Percentiles rank a stretch among this genome's conserved stretches.
These are phyloP conservation scores for Aureobasidium sp. DNA, from an alignment of 2,329 filamentous ascomycete species.

Conservation along the genomic window DNA sequence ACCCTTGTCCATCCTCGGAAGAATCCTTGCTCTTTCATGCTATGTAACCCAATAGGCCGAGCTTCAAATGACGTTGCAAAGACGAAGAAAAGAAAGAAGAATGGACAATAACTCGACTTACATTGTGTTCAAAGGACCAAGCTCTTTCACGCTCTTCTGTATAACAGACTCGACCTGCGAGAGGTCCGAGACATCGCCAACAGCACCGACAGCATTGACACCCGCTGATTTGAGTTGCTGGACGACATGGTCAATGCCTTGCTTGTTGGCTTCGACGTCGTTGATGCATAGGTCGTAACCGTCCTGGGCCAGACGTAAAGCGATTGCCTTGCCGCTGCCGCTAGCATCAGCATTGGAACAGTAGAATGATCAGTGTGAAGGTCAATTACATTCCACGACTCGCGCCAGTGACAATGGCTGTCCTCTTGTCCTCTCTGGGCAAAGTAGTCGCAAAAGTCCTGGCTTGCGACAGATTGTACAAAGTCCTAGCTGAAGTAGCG, in stretches of 20 bases:
- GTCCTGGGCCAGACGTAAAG: slow-evolving; percentile 53
- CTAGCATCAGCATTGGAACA: neutral
- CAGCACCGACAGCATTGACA: slow-evolving; percentile 44
- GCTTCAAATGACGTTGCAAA: neutral
- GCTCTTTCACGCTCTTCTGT: slow-evolving; percentile 40
- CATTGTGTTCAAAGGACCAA: slow-evolving; percentile 47
- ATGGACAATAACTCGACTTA: slow-evolving; percentile 6
- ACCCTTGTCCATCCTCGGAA: neutral
- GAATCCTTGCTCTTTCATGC: neutral
- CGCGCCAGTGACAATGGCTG: slow-evolving; percentile 29
- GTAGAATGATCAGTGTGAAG: neutral
- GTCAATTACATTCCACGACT: slow-evolving; percentile 24
- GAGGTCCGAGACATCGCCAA: slow-evolving; percentile 53
- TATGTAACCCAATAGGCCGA: neutral
- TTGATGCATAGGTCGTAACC: slow-evolving; percentile 60
- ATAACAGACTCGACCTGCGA: slow-evolving; percentile 46
- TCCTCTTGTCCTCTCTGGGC: slow-evolving; percentile 12
- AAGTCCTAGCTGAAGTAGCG: neutral
- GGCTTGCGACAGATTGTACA: neutral
- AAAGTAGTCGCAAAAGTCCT: slow-evolving; percentile 11
- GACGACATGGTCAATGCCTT: slow-evolving; percentile 44
- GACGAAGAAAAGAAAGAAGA: too few species aligned
- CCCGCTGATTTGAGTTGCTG: slow-evolving; percentile 45
- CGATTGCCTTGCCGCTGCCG: slow-evolving; percentile 52
- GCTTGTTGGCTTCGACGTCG: slow-evolving; percentile 47